Base-by-base conservation (phyloP, 768 basidiomycete species). In the Pleurotus ostreatus region DNA sequence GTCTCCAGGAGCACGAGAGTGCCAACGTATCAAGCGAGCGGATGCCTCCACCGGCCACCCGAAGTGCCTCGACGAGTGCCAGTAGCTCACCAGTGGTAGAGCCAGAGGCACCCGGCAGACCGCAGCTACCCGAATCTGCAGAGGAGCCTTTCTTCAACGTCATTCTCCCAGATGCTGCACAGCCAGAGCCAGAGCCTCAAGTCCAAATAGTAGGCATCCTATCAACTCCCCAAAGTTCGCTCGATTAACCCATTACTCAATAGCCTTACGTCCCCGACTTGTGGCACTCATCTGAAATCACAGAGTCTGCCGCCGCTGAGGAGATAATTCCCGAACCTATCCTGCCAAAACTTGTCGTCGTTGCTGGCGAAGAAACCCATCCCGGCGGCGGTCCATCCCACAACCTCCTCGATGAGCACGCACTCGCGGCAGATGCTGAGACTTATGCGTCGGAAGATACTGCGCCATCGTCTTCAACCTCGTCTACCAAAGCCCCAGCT, bases 191-290 rank as follows among this genome's bases (percentile, higher is more conserved):
- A 2, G 73, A 74, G 49, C 60, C 67, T 4, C 76, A 76, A 18
- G 74, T 82, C 25, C 82, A 85, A 69, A 78, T 87, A 53, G 89
- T 92, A 18, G 63, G 15, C 49, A 20, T 52, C 23, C 41, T 25
- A 11, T 26, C 48, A 46, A 46, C 46, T 57, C 18, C 56, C 22
- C 49, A 55, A 20, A 25, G 37, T 47, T 60, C 43, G 47, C 44
- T 60, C 45, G n/a, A 46, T 44, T 40, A 55, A 16, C 55, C 49
- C 39, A 22, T 59, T 1, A 41, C 49, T 53, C 52, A 57, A 46
- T 62, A 88, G 85, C 86, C 86, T 8, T 80, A 78, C 65, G 64
- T 78, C 39, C 60, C 62, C 40, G 84, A 87, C 71, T 62, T 66
- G 45, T 68, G 64, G 66, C 49, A 63, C 11, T 66, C 67, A 5